Percentiles rank a stretch among this genome's conserved stretches.
Conservation (phyloP, 768 basidiomycete species). For the Leccinum arenicola region DNA sequence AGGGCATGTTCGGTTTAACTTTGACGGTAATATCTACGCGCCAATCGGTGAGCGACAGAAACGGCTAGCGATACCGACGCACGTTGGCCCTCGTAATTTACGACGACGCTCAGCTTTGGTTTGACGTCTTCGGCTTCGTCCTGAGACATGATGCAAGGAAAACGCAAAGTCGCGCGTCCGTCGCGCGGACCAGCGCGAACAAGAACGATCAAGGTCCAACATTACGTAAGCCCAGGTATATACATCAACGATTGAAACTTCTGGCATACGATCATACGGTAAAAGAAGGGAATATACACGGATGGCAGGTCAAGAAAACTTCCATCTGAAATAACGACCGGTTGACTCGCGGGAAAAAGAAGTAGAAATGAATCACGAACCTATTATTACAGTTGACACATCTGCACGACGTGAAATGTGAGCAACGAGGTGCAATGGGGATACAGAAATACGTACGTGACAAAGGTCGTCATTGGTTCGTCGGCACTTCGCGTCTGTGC, state of each 20-base stretch:
- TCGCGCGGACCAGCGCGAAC: slow-evolving; percentile 19
- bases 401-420: slow-evolving; percentile 27
- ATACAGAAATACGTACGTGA: slow-evolving; percentile 56
- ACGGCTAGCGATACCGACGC: slow-evolving; percentile 11
- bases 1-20: slow-evolving; percentile 61
- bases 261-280: neutral
- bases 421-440: neutral
- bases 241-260: slow-evolving; percentile 23
- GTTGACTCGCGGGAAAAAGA: neutral
- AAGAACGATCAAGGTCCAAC: neutral
- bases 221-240: slow-evolving; percentile 30
- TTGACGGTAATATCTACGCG: slow-evolving; percentile 60
- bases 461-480: slow-evolving; percentile 98
- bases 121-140: slow-evolving; percentile 52
- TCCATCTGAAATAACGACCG: slow-evolving; percentile 43
- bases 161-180: slow-evolving; percentile 1
- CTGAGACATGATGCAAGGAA: slow-evolving; percentile 23
- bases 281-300: neutral
- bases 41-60: slow-evolving; percentile 1
- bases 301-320: slow-evolving; percentile 49
- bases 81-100: slow-evolving; percentile 57
- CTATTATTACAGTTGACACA: slow-evolving; percentile 69
- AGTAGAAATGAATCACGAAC: slow-evolving; percentile 26
- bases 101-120: slow-evolving; percentile 64
- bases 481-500: slow-evolving; percentile 97